Base-by-base conservation (phyloP, 2,329 filamentous ascomycete species). In the Tolypocladium album region DNA sequence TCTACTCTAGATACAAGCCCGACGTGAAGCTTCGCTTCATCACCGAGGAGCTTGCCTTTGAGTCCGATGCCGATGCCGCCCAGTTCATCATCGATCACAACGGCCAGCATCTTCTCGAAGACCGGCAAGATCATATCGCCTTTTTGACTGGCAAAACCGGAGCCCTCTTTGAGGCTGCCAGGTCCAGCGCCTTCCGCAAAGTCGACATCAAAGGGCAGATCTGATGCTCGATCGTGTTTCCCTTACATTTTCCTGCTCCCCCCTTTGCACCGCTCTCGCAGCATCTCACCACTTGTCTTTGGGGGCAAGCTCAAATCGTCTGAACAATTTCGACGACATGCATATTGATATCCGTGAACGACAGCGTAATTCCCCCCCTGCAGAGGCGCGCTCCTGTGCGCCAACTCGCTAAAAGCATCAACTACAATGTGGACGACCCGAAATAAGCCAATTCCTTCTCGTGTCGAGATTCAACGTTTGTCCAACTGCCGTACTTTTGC, bases 121-220 rank as follows among this genome's bases (percentile, higher is more conserved):
- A 94, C 72, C 87, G 86, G 64, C 81, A 87, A 64, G 87, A 89
- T 64, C 83, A 85, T 64, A 88, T 92, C 66, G 80, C 83, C 63
- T 87, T 96, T 70, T 73, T 90, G 67, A 87, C 88, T 53, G 85
- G 84, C 68, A 92, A 92, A 76, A 89, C 88, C 57, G 83, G 83
- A 58, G 71, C 74, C 50, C 76, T 88, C 24, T 96, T 97, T 74
- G 91, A 97, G 71, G 72, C 77, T 58, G 85, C 89, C 61, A 88
- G 87, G 72, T 75, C 79, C 45, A 80, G 82, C 63, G 93, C 93
- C 56, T 95, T 96, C 75, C 83, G 85, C 70, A 88, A 87, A 71
- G 88, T 97, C 79, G 92, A 97, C 77, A 95, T 97, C 79, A 97
- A 97, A 79, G 92, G 93, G 70, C 93, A 97, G 77, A 96, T 97